Percentiles rank a stretch among this genome's conserved stretches.
Evolutionary conservation across 257 asterid genomes (phyloP).

Genomic region (Primulina eburnea): DNA sequence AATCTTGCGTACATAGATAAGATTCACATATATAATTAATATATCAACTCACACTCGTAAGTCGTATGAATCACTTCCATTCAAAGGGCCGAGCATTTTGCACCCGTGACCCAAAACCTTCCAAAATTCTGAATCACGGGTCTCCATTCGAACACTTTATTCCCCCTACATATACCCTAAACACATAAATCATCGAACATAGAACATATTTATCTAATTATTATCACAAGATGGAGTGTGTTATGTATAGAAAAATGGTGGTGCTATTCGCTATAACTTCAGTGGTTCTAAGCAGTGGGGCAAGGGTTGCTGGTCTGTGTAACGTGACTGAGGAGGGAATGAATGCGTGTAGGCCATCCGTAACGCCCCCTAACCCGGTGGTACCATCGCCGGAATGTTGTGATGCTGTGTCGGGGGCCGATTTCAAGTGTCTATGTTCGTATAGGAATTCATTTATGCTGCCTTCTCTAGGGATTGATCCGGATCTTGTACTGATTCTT

Average conservation of each 20-base stretch:
- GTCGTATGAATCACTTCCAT: not conserved
- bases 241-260: slow-evolving; percentile 9
- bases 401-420: slow-evolving; percentile 50
- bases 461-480: slow-evolving; percentile 78
- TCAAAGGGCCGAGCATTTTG: slow-evolving; percentile 10
- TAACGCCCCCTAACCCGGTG: slow-evolving; percentile 48
- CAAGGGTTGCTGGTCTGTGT: slow-evolving; percentile 35
- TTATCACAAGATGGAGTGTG: not conserved
- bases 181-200: slow-evolving; percentile 7
- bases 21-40: too few relatives aligned
- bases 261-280: slow-evolving; percentile 20
- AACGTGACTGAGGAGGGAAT: slow-evolving; percentile 58
- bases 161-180: not conserved
- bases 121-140: slow-evolving; percentile 43
- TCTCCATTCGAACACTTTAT: slow-evolving; percentile 12
- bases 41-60: too few relatives aligned
- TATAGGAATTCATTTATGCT: slow-evolving; percentile 48
- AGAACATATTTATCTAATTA: not conserved
- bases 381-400: slow-evolving; percentile 59
- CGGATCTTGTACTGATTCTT: slow-evolving; percentile 64
- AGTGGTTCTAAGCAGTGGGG: slow-evolving; percentile 26
- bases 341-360: slow-evolving; percentile 54
- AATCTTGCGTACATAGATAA: too few relatives aligned
- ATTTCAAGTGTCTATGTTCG: slow-evolving; percentile 58
- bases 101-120: slow-evolving; percentile 39